Percentiles rank a stretch among this genome's conserved stretches.
phyloP scores from a whole-genome alignment of 257 asterid species.

The Petunia secreta region DNA sequence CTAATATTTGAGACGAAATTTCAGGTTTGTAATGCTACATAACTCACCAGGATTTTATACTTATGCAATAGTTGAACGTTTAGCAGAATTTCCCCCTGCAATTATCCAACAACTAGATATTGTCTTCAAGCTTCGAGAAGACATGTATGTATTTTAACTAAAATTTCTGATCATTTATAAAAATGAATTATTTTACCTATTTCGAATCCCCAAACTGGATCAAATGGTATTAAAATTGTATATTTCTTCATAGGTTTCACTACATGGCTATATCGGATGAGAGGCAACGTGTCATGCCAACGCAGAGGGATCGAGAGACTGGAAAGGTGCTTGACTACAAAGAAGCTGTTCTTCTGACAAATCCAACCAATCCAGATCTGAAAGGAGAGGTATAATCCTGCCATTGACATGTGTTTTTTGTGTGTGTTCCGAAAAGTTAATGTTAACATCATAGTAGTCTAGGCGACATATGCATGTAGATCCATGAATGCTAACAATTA shows the following conservation, averaged over 20 bases:
- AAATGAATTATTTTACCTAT: neutral
- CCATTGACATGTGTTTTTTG: neutral
- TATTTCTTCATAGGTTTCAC: conserved; percentile 43
- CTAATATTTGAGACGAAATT: neutral
- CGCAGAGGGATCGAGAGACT: conserved; percentile 34
- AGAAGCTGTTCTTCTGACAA: conserved; percentile 59
- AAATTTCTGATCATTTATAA: neutral
- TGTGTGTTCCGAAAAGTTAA: too few species aligned
- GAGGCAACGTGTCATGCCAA: conserved; percentile 62
- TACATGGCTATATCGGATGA: conserved; percentile 68
- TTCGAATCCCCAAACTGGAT: neutral
- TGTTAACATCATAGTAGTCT: too few species aligned
- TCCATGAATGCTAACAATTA: too few species aligned
- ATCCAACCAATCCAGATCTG: conserved; percentile 41
- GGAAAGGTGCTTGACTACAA: conserved; percentile 49
- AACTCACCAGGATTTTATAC: conserved; percentile 56
- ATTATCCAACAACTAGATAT: conserved; percentile 49
- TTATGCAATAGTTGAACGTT: conserved; percentile 47
- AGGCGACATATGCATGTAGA: too few species aligned
- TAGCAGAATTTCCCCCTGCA: conserved; percentile 46
- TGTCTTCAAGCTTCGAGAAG: conserved; percentile 49
- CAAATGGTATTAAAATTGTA: neutral
- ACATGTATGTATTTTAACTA: conserved; percentile 34
- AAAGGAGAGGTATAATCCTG: conserved; percentile 53
- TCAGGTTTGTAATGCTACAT: conserved; percentile 47